These are phyloP conservation scores for Candida schatavii DNA, from an alignment of 805 yeast genomes.

Conservation along the genomic window DNA sequence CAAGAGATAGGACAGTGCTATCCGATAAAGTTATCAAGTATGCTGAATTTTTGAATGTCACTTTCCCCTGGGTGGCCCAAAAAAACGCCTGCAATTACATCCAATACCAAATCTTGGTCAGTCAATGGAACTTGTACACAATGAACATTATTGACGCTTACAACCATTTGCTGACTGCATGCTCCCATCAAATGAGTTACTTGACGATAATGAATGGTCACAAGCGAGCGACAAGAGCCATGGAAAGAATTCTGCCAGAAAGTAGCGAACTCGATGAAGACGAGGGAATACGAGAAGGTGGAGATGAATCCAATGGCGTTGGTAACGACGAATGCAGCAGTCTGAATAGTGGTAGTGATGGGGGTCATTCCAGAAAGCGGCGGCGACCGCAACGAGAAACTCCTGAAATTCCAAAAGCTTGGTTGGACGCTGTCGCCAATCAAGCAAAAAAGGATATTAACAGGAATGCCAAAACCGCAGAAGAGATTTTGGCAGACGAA, in stretches of 20 bases:
- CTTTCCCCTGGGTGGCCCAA: slow-evolving; percentile 17
- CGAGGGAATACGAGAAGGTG: neutral
- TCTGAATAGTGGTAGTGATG: neutral
- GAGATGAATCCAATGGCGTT: neutral
- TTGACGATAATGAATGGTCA: slow-evolving; percentile 17
- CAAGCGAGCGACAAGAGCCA: neutral
- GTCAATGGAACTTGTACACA: slow-evolving; percentile 25
- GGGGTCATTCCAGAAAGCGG: too few species aligned
- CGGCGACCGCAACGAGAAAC: neutral
- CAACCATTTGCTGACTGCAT: slow-evolving; percentile 21
- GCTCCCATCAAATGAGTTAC: slow-evolving; percentile 29
- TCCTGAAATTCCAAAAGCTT: neutral
- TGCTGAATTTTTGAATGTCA: slow-evolving; percentile 16
- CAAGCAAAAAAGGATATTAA: neutral
- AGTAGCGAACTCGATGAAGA: slow-evolving; percentile 4
- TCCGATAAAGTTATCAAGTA: slow-evolving; percentile 21
- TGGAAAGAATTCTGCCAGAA: neutral
- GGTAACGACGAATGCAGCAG: neutral
- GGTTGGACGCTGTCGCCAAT: neutral
- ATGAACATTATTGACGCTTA: slow-evolving; percentile 27
- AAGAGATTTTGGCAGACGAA: neutral
- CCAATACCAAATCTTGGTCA: slow-evolving; percentile 18
- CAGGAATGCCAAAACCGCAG: neutral
- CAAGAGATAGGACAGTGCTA: slow-evolving; percentile 19
- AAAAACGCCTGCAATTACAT: slow-evolving; percentile 10